phyloP scores from a whole-genome alignment of 148 eudicot species.

The Camellia japonica region DNA sequence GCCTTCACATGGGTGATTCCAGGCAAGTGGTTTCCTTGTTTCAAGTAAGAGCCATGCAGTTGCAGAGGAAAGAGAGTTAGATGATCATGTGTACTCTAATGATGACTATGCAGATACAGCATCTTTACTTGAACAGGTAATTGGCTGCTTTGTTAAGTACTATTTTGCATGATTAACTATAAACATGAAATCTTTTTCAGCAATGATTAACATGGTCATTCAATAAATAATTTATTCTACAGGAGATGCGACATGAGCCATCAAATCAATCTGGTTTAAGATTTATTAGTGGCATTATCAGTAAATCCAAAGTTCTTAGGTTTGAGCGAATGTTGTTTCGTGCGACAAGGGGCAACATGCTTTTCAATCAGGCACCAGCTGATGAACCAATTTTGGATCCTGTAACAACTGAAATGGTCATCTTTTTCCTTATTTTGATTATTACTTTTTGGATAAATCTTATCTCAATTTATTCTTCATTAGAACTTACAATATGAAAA shows the following conservation, averaged over 20 bases:
- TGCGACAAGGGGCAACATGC: conserved; percentile 97
- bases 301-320: conserved; percentile 68
- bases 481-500: not conserved
- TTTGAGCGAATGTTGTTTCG: conserved; percentile 99
- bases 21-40: conserved; percentile 90
- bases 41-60: conserved; percentile 60
- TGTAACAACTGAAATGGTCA: conserved; percentile 73
- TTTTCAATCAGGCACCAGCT: conserved; percentile 88
- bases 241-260: conserved; percentile 64
- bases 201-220: too few species aligned
- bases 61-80: conserved; percentile 73
- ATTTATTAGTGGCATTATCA: conserved; percentile 88
- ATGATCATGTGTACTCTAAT: conserved; percentile 64
- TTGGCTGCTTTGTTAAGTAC: not conserved
- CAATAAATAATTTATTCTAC: conserved; percentile 31
- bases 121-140: conserved; percentile 86
- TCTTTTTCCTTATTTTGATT: conserved; percentile 19
- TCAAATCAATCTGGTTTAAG: conserved; percentile 78
- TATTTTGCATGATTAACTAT: not conserved
- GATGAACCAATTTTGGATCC: conserved; percentile 89
- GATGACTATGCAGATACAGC: conserved; percentile 62
- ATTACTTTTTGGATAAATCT: not conserved
- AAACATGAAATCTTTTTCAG: not conserved
- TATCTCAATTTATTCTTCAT: not conserved
- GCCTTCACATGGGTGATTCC: conserved; percentile 22